Base-by-base conservation (phyloP, 2,329 filamentous ascomycete species). In the Neophaeococcomyces mojaviensis region DNA sequence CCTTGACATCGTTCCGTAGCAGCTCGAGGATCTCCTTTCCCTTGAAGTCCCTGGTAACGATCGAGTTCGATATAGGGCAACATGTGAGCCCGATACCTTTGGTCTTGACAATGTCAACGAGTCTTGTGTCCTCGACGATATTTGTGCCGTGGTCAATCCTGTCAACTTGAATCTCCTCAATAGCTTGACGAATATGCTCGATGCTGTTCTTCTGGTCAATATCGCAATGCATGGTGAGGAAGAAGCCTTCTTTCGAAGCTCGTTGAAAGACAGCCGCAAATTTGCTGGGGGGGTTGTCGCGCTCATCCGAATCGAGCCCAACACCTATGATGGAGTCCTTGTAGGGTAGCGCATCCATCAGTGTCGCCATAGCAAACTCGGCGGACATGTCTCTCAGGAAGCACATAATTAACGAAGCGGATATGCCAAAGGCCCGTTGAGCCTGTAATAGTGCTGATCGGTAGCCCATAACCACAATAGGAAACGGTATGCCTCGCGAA, bases 381-480 rank as follows among this genome's bases (percentile, higher is more conserved):
- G 54, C 36, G 6, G 48, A 48, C 16, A 49, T 43, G 44, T 58
- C 55, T 24, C 84, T 74, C 52, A 88, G 67, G 57, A 88, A 81
- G 61, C 84, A 88, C 55, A 83, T 76, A 51, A 87, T 84, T 32
- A 88, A 67, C 53, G 78, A 72, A 33, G 78, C 78, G 2, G 75
- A 79, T 45, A 88, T 72, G 18, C 75, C 78, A n/a, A 85, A 69
- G 49, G 85, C 77, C 39, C 61, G 61, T 57, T 78, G 68, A 1
- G 84, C 84, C 18, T 77, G 73, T 44, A 65, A 59, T 55, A 80
- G 75, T 1, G 81, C 85, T 1, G 70, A 69, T 0, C 66, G 67
- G 55, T 87, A 79, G 2, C 85, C 86, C 2, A 64, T 60, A 3
- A 88, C 71, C 18, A 88, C 74, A 2, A 77, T 81, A 13, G 73